Evolutionary conservation across 805 yeast genomes (phyloP), one percentile per base, ranked within the genome.

Genomic region (Candida morakotiae): DNA sequence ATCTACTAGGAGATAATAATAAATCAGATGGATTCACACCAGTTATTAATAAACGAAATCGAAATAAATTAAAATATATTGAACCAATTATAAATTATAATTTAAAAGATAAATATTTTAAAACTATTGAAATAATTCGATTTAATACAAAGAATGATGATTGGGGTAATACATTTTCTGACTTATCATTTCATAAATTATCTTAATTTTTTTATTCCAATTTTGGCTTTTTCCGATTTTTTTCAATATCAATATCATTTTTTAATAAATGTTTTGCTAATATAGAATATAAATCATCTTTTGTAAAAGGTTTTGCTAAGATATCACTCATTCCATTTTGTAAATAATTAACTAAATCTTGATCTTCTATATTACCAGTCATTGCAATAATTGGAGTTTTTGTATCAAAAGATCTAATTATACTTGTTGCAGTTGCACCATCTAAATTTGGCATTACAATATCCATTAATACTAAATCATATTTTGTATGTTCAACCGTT

Each of bases 271-370:
- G 87, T 49, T 88, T 83, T 45, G 83, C 80, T 37, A 91, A 64
- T 52, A 88, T 86, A 43, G 79, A 70, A 52, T 81, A 85, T 40
- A 93, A 67, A 54, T 87, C 95, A 46, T 81, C 86, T 53, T 85
- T 87, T 2, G 95, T 83, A 56, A 93, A 93, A 1, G 98, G 98
- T 54, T 93, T 87, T 4, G 95, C 95, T 45, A 93, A 67, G 25
- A 93, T 87, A 58, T 87, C 96, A 41, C 86, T 81, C 87, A 88
- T 88, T 4, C 96, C 97, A 52, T 87, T 87, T 48, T 82, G 83
- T 42, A 86, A 64, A 56, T 85, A 87, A 1, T 81, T 83, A 32
- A 84, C 83, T 40, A 87, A 67, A 58, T 87, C 95, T 47, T 82
- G 79, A 45, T 83, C 86, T 47, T 84, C 83, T 39, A 87, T 84